Base-by-base conservation (phyloP, 2,329 filamentous ascomycete species). In the Talaromyces amestolkiae region DNA sequence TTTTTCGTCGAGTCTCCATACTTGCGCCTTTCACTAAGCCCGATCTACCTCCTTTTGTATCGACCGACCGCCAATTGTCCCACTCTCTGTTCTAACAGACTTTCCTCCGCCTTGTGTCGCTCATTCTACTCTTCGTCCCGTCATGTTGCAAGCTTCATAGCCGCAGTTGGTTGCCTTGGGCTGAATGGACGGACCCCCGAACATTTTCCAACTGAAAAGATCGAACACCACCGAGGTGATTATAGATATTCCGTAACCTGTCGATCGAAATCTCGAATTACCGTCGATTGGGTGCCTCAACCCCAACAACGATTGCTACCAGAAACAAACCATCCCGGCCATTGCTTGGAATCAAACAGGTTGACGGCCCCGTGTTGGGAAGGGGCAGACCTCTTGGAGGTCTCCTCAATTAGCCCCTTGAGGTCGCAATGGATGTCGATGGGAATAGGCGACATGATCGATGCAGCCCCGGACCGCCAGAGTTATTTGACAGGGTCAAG, bases 311-410 rank as follows among this genome's bases (percentile, higher is more conserved):
- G 19, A 45, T 59, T 59, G 24, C 56, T 45, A 19, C 31, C 37
- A 31, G 24, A 43, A 43, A 59, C 27, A n/a, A 43, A 31, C 35
- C 11, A 24, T 22, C 22, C 39, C 56, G 13, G 3, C 56, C 39
- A 45, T 59, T 17, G 39, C 51, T 22, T 63, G 61, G 19, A 56
- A 47, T 31, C 33, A 47, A 35, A 49, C 61, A 72, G 74, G 76
- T 74, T 72, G 76, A 76, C 75, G 75, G 76, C 76, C 39, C 73
- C 69, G 73, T 70, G 68, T 69, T 69, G 66, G 67, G 67, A 73
- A 75, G 76, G 76, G 76, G 74, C 74, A 77, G 76, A 76, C 76
- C 76, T 78, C 76, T 74, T 73, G 73, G 76, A 76, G 76, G 76
- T 78, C 75, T 74, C 77, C 75, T 73, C 72, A 58, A 51, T 69